Percentiles rank a stretch among this genome's conserved stretches.
phyloP scores from a whole-genome alignment of 108 stramenopile species.

The Parmales sp. region DNA sequence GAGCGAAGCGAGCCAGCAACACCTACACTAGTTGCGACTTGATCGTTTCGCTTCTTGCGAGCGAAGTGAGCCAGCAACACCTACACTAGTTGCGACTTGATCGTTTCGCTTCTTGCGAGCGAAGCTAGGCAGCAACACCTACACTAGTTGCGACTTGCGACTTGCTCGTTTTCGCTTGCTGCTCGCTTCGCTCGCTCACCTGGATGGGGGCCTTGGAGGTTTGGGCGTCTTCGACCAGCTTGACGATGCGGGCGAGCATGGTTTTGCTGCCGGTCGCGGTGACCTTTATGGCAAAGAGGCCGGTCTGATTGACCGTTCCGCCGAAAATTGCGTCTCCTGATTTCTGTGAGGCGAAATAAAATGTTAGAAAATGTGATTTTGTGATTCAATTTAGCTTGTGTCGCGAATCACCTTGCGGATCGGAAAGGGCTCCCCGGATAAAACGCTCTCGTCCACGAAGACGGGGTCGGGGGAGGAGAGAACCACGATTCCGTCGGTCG shows the following conservation, averaged over 20 bases:
- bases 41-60: too few species aligned
- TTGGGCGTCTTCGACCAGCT: constrained; percentile 89
- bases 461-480: not conserved
- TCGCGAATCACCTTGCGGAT: constrained; percentile 59
- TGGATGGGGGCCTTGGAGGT: constrained; percentile 83
- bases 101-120: too few species aligned
- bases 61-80: too few species aligned
- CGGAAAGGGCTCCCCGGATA: constrained; percentile 86
- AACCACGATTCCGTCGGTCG: constrained; percentile 61
- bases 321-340: constrained; percentile 53
- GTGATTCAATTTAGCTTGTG: too few species aligned
- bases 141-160: too few species aligned
- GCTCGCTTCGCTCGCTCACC: constrained; percentile 60
- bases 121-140: too few species aligned
- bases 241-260: constrained; percentile 64
- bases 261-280: constrained; percentile 63
- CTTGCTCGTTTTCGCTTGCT: too few species aligned
- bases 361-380: too few species aligned
- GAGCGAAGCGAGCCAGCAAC: too few species aligned
- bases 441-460: constrained; percentile 76
- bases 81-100: too few species aligned
- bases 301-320: constrained; percentile 61
- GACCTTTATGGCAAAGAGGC: constrained; percentile 54
- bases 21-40: too few species aligned
- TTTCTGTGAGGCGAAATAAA: too few species aligned